Conservation (phyloP, 1,284 basidiomycete genomes). For the Austroboletus novae-zelandiae region DNA sequence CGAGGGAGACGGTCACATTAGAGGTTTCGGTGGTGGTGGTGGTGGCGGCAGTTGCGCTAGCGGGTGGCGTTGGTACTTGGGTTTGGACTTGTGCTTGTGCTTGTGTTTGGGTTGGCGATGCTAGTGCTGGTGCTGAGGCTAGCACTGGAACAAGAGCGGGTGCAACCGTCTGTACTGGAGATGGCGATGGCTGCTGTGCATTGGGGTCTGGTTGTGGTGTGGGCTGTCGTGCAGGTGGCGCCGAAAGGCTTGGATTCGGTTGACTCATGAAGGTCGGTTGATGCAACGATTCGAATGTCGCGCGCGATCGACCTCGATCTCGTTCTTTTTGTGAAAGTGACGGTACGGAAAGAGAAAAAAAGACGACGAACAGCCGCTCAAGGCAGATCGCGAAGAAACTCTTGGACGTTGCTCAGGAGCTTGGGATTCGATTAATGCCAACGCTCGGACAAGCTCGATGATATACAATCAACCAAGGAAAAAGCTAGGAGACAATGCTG, state of each 20-base stretch:
- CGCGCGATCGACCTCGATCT: not conserved
- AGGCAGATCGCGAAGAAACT: not conserved
- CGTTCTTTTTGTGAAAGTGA: not conserved
- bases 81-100: no score
- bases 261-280: constrained; percentile 24
- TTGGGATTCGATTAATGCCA: not conserved
- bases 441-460: not conserved
- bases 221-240: constrained; percentile 25
- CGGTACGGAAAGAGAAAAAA: not conserved
- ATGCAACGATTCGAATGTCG: not conserved
- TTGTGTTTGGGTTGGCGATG: not conserved
- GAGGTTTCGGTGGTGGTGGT: not conserved
- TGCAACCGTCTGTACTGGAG: not conserved
- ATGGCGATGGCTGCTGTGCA: constrained; percentile 13
- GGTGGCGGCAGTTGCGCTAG: not conserved
- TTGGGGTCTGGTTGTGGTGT: constrained; percentile 19
- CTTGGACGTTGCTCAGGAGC: no score
- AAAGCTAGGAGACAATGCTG: no score
- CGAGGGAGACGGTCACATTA: constrained; percentile 29
- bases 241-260: constrained; percentile 23
- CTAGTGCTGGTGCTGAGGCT: not conserved
- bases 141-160: not conserved
- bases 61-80: not conserved
- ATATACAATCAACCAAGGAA: no score
- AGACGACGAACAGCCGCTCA: not conserved